phyloP scores from a whole-genome alignment of 805 yeast genomes.

The Saccharomycodes ludwigii region DNA sequence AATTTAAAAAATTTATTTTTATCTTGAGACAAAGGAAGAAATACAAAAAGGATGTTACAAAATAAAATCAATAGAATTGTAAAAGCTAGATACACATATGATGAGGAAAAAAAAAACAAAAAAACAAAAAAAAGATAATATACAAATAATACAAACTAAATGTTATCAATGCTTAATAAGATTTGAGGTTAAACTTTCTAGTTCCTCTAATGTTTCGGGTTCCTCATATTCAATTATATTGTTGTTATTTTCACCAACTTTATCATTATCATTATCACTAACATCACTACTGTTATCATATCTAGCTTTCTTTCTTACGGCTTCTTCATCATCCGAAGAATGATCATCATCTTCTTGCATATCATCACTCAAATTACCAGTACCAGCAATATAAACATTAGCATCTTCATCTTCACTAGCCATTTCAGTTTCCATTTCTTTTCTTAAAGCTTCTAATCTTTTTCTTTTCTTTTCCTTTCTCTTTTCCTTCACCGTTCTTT shows the following conservation, averaged over 20 bases:
- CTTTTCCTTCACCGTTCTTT: slow-evolving; percentile 62
- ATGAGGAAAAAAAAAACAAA: too few relatives aligned
- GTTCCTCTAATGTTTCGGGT: slow-evolving; percentile 85
- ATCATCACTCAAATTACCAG: slow-evolving; percentile 28
- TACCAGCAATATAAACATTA: slow-evolving; percentile 21
- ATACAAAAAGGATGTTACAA: too few relatives aligned
- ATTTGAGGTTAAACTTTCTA: slow-evolving; percentile 71
- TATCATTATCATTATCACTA: slow-evolving; percentile 17
- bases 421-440: slow-evolving; percentile 27
- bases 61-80: too few relatives aligned
- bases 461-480: slow-evolving; percentile 79
- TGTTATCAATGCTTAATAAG: slow-evolving; percentile 18
- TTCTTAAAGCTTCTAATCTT: slow-evolving; percentile 67
- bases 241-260: slow-evolving; percentile 17
- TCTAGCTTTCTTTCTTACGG: slow-evolving; percentile 23
- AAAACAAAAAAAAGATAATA: too few relatives aligned
- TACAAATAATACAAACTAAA: too few relatives aligned
- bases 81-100: too few relatives aligned
- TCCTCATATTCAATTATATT: slow-evolving; percentile 62
- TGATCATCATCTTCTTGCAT: slow-evolving; percentile 31
- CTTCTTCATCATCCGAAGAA: slow-evolving; percentile 18
- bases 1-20: too few relatives aligned
- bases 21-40: too few relatives aligned
- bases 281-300: slow-evolving; percentile 25
- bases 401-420: slow-evolving; percentile 16